Conservation (phyloP, 306 rosid genomes). For the Pyrus bretschneideri region DNA sequence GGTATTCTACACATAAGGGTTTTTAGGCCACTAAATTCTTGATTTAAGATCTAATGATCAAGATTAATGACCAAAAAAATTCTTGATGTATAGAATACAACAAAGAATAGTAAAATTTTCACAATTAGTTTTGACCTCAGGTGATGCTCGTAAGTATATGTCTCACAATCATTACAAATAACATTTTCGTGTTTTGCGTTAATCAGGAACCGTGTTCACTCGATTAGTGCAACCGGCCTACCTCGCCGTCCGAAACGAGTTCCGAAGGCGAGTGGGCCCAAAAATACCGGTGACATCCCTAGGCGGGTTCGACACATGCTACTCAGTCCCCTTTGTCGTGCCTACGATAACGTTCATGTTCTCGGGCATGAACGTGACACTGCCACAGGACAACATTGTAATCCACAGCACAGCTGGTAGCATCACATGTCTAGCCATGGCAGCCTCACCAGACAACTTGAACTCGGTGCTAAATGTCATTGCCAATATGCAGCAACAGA, state of each 20-base stretch:
- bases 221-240: conserved; percentile 71
- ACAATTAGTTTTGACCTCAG: too few species aligned
- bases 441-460: conserved; percentile 72
- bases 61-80: too few species aligned
- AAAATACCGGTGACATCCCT: conserved; percentile 38
- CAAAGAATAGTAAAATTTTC: neutral
- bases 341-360: conserved; percentile 82
- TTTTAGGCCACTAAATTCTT: too few species aligned
- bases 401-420: conserved; percentile 69
- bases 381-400: conserved; percentile 66
- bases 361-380: conserved; percentile 78
- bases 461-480: conserved; percentile 87
- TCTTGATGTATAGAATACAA: too few species aligned
- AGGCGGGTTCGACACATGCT: conserved; percentile 97
- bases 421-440: conserved; percentile 73
- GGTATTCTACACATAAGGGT: too few species aligned
- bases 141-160: neutral
- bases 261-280: conserved; percentile 43
- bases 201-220: conserved; percentile 78
- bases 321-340: conserved; percentile 46
- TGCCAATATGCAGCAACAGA: conserved; percentile 93
- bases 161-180: neutral
- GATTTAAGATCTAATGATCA: too few species aligned
- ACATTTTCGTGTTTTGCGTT: neutral
- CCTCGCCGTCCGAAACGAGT: conserved; percentile 60